Evolutionary conservation across 2,329 filamentous ascomycete species (phyloP).

Genomic region (Fusarium pseudocircinatum): DNA sequence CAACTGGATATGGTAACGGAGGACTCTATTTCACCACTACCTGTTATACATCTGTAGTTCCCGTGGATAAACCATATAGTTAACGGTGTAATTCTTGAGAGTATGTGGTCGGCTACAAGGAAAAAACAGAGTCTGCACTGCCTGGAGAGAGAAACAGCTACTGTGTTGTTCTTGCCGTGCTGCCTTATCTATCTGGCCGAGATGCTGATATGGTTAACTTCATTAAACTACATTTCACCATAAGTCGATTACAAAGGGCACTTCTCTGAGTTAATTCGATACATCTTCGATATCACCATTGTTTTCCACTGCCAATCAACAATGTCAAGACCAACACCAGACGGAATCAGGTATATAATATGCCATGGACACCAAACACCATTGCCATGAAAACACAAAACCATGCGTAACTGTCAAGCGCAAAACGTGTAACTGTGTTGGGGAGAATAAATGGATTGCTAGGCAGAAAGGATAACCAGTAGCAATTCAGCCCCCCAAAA

Average conservation of each 20-base stretch:
- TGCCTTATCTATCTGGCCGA: background rate
- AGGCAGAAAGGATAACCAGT: constrained; percentile 30
- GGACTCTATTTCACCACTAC: background rate
- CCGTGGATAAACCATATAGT: background rate
- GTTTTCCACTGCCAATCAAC: background rate
- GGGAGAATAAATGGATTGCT: constrained; percentile 39
- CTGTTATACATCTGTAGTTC: background rate
- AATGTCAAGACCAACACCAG: constrained; percentile 23
- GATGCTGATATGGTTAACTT: background rate
- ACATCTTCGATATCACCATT: background rate
- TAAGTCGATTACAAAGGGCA: background rate
- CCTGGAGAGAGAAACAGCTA: background rate
- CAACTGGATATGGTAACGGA: background rate
- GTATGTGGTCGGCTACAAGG: background rate
- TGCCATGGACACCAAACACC: constrained; percentile 48
- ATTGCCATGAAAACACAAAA: constrained; percentile 47
- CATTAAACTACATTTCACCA: background rate
- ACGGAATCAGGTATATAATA: constrained; percentile 46
- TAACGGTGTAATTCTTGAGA: background rate
- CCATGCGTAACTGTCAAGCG: constrained; percentile 27
- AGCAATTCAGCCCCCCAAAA: constrained; percentile 29
- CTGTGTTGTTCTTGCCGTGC: background rate
- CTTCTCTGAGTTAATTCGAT: background rate
- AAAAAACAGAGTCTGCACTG: background rate
- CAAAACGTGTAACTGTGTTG: constrained; percentile 33